A percentile compares a stretch with the other conserved stretches of the same genome.
These are phyloP conservation scores for Acanthamoeba sp. DNA, from an alignment of 208 protist genomes.

Conservation along the genomic window DNA sequence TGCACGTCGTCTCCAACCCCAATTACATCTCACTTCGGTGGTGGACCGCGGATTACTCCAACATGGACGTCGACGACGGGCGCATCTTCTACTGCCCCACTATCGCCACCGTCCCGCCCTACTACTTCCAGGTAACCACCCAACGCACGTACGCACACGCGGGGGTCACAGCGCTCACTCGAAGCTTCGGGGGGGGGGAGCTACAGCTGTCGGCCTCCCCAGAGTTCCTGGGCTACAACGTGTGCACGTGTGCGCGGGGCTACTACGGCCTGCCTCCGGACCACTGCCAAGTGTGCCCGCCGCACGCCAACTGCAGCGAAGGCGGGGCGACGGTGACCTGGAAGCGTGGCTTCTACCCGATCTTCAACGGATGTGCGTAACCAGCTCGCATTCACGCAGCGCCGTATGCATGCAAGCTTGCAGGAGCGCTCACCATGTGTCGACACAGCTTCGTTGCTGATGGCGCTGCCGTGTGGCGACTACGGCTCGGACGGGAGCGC, in stretches of 20 bases:
- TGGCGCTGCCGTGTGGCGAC: constrained; percentile 18
- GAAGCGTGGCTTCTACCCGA: constrained; percentile 38
- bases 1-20: neutral
- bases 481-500: neutral
- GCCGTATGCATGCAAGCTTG: neutral
- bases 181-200: no score
- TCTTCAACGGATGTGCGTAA: constrained; percentile 46
- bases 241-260: neutral
- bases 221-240: neutral
- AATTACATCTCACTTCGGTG: neutral
- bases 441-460: neutral
- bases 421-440: neutral
- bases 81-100: constrained; percentile 42
- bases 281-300: neutral
- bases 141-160: neutral
- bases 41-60: neutral
- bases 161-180: neutral
- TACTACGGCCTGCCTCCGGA: constrained; percentile 6
- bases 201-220: neutral
- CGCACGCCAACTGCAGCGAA: constrained; percentile 28
- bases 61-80: constrained; percentile 23
- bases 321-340: neutral
- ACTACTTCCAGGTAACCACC: neutral
- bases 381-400: no score
- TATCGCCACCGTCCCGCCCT: neutral